Percentiles rank a stretch among this genome's conserved stretches.
Conservation (phyloP, 768 basidiomycete species). For the Hypholoma fasciculare region DNA sequence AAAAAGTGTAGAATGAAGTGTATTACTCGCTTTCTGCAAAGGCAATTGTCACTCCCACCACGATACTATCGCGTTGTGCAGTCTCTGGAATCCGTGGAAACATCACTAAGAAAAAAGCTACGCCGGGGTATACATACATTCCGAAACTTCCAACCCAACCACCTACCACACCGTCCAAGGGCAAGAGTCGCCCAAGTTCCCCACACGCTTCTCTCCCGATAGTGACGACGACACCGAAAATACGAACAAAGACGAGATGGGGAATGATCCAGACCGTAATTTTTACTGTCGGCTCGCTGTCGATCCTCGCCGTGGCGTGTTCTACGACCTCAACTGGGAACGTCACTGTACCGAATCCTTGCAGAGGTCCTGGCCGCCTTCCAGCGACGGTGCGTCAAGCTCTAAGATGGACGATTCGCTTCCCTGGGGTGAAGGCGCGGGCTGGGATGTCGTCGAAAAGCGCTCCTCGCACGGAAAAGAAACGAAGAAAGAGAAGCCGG, state of each 20-base stretch:
- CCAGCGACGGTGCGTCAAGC: slow-evolving; percentile 22
- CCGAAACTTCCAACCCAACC: not conserved
- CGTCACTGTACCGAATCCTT: slow-evolving; percentile 43
- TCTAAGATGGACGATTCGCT: slow-evolving; percentile 18
- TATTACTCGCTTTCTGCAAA: slow-evolving; percentile 60
- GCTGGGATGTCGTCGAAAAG: slow-evolving; percentile 45
- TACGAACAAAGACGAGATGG: slow-evolving; percentile 3
- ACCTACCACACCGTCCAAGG: slow-evolving; percentile 21
- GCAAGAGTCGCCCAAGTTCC: slow-evolving; percentile 5
- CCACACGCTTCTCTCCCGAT: slow-evolving; percentile 13
- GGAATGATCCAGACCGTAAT: slow-evolving; percentile 20
- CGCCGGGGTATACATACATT: not conserved
- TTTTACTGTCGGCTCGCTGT: slow-evolving; percentile 64
- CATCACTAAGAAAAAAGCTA: slow-evolving; percentile 4
- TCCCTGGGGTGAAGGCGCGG: slow-evolving; percentile 37
- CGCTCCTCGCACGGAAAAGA: not conserved
- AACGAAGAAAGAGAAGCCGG: slow-evolving; percentile 4
- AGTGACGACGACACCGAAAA: slow-evolving; percentile 21
- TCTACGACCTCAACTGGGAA: slow-evolving; percentile 64
- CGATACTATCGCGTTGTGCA: slow-evolving; percentile 52
- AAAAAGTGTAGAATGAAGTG: slow-evolving; percentile 63
- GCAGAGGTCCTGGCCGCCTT: slow-evolving; percentile 19
- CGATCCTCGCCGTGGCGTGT: slow-evolving; percentile 58
- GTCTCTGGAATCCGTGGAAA: slow-evolving; percentile 34
- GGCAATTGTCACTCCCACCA: slow-evolving; percentile 49